phyloP scores from a whole-genome alignment of 1,284 basidiomycete genomes.

The Marasmius fiardii region DNA sequence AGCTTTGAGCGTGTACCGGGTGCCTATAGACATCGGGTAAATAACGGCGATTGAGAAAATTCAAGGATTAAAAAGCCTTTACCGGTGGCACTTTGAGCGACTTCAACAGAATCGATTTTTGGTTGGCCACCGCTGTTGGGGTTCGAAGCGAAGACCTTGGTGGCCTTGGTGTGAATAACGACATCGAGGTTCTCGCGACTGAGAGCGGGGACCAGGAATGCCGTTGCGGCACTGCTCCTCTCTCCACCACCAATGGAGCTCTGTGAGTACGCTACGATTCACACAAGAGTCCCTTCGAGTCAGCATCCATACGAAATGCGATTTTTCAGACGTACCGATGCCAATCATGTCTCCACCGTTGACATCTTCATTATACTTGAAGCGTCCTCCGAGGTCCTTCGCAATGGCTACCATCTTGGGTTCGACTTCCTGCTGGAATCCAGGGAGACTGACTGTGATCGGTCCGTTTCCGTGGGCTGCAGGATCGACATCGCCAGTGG shows the following conservation, averaged over 20 bases:
- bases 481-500: conserved; percentile 12
- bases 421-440: conserved; percentile 15
- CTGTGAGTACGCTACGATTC: background rate
- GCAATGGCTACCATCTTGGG: conserved; percentile 17
- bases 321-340: conserved; percentile 12
- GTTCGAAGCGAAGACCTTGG: conserved; percentile 8
- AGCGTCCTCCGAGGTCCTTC: conserved; percentile 16
- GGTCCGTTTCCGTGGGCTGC: conserved; percentile 18
- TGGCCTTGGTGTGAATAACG: conserved; percentile 12
- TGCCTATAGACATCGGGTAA: background rate
- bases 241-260: conserved; percentile 2
- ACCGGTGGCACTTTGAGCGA: conserved; percentile 8
- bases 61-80: no score
- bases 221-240: conserved; percentile 9
- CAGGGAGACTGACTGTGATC: conserved; percentile 16
- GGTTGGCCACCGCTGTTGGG: background rate
- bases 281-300: no score
- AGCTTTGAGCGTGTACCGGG: conserved; percentile 16
- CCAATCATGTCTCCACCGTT: conserved; percentile 20
- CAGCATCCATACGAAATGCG: background rate
- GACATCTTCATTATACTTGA: conserved; percentile 20
- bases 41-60: no score
- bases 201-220: conserved; percentile 14
- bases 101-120: conserved; percentile 7
- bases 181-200: conserved; percentile 16